Conservation (phyloP, 225 moss, liverwort and hornwort species). For the Marchantia paleacea region DNA sequence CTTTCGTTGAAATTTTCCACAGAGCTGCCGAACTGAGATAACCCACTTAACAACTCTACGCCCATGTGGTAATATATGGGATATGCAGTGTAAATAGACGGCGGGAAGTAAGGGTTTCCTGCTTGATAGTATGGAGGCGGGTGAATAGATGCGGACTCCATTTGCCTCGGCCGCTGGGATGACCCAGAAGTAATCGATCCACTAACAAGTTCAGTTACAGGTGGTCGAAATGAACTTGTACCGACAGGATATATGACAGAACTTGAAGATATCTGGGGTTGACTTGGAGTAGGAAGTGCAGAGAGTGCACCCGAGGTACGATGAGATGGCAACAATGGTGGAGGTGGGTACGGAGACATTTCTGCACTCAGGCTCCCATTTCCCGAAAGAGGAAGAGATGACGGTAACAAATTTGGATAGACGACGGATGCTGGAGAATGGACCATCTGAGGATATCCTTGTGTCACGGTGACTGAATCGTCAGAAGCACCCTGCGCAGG, state of each 20-base stretch:
- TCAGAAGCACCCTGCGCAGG: slow-evolving; percentile 30
- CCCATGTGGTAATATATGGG: slow-evolving; percentile 38
- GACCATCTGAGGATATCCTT: slow-evolving; percentile 42
- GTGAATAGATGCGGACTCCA: slow-evolving; percentile 37
- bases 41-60: slow-evolving; percentile 33
- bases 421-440: slow-evolving; percentile 35
- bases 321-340: slow-evolving; percentile 29
- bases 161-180: slow-evolving; percentile 31
- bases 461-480: slow-evolving; percentile 32
- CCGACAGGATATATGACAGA: slow-evolving; percentile 38
- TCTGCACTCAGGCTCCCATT: slow-evolving; percentile 28
- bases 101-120: slow-evolving; percentile 28
- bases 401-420: slow-evolving; percentile 36
- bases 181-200: slow-evolving; percentile 35
- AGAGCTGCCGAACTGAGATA: slow-evolving; percentile 37
- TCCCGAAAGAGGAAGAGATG: slow-evolving; percentile 30
- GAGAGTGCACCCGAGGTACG: slow-evolving; percentile 33
- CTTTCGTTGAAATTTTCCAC: slow-evolving; percentile 39
- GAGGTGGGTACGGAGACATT: slow-evolving; percentile 31
- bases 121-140: slow-evolving; percentile 28
- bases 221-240: slow-evolving; percentile 18
- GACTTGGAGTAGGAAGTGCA: slow-evolving; percentile 33
- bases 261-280: slow-evolving; percentile 42
- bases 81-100: slow-evolving; percentile 33
- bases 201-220: slow-evolving; percentile 28